phyloP scores from a whole-genome alignment of 129 eudicot genomes.

The Pittosporum tobira region DNA sequence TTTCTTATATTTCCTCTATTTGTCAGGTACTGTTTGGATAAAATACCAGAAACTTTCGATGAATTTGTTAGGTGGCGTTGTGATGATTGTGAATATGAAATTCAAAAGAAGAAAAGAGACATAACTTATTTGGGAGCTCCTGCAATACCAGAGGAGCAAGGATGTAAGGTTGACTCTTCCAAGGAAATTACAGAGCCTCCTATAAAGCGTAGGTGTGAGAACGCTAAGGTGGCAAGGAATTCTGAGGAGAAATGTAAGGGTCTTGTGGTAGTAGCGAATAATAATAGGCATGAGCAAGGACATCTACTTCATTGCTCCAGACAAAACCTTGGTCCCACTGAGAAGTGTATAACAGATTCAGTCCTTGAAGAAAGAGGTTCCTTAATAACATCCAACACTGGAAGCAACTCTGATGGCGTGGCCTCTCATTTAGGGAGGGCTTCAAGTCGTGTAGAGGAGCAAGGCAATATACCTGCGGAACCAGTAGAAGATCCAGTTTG shows the following conservation, averaged over 20 bases:
- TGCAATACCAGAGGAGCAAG: not conserved
- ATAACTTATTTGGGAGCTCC: not conserved
- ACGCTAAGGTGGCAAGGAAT: not conserved
- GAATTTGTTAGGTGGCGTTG: slow-evolving; percentile 6
- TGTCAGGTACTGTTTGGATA: slow-evolving; percentile 8
- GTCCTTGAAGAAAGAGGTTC: not conserved
- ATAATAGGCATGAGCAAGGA: not conserved
- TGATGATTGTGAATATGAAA: not conserved
- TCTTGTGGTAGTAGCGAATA: not conserved
- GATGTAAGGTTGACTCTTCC: not conserved
- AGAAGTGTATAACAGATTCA: not conserved
- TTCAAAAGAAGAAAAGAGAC: not conserved
- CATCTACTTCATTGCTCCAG: not conserved
- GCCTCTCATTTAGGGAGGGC: not conserved
- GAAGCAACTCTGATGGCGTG: not conserved
- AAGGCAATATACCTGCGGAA: not conserved
- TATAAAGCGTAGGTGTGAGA: not conserved
- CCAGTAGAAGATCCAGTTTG: slow-evolving; percentile 10
- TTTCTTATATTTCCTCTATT: not conserved
- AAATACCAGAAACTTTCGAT: not conserved
- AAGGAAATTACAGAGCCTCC: not conserved
- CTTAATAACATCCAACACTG: not conserved
- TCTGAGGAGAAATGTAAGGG: not conserved
- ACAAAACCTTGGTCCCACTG: not conserved
- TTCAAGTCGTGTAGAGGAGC: not conserved